Percentiles rank a stretch among this genome's conserved stretches.
Conservation (phyloP, 257 asterid species). For the Fraxinus cuspidata region DNA sequence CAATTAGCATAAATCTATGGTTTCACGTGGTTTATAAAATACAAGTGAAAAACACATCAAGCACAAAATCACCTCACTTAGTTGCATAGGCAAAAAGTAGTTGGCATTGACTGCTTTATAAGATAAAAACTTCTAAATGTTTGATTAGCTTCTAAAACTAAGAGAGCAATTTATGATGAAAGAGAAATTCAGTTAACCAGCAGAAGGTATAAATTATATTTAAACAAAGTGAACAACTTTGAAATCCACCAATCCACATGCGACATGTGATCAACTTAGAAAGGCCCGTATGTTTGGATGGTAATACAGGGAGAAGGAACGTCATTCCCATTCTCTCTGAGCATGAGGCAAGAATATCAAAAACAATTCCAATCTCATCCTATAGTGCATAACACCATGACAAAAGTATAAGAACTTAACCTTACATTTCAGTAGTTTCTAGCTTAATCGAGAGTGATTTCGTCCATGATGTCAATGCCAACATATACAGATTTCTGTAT, state of each 20-base stretch:
- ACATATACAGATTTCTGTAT: conserved; percentile 6
- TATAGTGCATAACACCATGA: not conserved
- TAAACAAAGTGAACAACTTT: not conserved
- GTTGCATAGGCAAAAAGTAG: not conserved
- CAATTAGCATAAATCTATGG: not conserved
- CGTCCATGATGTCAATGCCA: conserved; percentile 17
- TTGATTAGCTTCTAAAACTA: not conserved
- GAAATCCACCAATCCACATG: not conserved
- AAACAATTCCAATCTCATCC: not conserved
- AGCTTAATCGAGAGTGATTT: conserved; percentile 1
- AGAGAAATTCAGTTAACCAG: not conserved
- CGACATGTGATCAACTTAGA: not conserved
- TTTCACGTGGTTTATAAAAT: not conserved
- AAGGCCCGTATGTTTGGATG: not conserved
- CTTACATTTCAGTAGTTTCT: not conserved
- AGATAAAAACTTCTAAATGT: not conserved
- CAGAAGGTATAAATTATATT: not conserved
- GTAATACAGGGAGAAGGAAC: not conserved
- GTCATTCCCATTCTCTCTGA: not conserved
- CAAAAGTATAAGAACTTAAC: not conserved
- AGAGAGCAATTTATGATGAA: not conserved
- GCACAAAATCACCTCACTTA: not conserved
- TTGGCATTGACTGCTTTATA: not conserved
- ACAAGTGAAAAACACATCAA: not conserved
- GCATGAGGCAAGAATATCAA: not conserved